Percentiles rank a stretch among this genome's conserved stretches.
These are phyloP conservation scores for Stachybotrys elegans DNA, from an alignment of 2,329 filamentous ascomycete species.

Conservation along the genomic window DNA sequence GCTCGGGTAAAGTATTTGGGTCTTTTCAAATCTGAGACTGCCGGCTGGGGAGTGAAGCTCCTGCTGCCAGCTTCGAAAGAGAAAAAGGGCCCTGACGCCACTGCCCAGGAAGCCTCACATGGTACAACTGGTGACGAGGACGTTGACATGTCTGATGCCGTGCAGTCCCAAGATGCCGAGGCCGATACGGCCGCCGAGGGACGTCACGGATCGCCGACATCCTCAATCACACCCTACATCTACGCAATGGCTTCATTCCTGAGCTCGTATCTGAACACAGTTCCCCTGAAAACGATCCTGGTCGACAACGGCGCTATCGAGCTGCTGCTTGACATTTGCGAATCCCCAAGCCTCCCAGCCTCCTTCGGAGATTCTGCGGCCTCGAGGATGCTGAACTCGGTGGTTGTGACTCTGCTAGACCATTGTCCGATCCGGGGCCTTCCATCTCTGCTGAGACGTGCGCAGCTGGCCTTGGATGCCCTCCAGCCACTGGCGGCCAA, in stretches of 20 bases:
- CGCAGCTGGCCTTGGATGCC: slow-evolving; percentile 62
- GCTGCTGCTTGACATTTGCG: slow-evolving; percentile 76
- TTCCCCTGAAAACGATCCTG: slow-evolving; percentile 66
- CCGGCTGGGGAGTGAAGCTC: slow-evolving; percentile 75
- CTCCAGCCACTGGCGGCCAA: slow-evolving; percentile 59
- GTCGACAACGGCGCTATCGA: slow-evolving; percentile 78
- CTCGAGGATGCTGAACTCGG: slow-evolving; percentile 65
- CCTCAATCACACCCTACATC: slow-evolving; percentile 62
- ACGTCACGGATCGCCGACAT: slow-evolving; percentile 17
- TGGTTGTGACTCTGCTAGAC: slow-evolving; percentile 76
- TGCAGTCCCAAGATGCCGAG: slow-evolving; percentile 11
- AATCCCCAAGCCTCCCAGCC: slow-evolving; percentile 71
- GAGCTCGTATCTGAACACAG: slow-evolving; percentile 67
- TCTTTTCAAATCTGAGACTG: slow-evolving; percentile 60
- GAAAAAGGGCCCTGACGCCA: slow-evolving; percentile 47
- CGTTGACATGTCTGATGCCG: slow-evolving; percentile 61
- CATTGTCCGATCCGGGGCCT: slow-evolving; percentile 74
- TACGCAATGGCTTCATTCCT: slow-evolving; percentile 75
- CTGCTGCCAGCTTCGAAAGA: slow-evolving; percentile 58
- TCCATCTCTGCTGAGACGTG: slow-evolving; percentile 72
- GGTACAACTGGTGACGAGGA: slow-evolving; percentile 38
- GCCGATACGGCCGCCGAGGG: slow-evolving; percentile 10
- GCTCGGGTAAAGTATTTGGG: slow-evolving; percentile 73
- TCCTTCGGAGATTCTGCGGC: slow-evolving; percentile 56
- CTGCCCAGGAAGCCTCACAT: slow-evolving; percentile 26